Conservation (phyloP, 495 filamentous ascomycete genomes). For the Aspergillus steynii region DNA sequence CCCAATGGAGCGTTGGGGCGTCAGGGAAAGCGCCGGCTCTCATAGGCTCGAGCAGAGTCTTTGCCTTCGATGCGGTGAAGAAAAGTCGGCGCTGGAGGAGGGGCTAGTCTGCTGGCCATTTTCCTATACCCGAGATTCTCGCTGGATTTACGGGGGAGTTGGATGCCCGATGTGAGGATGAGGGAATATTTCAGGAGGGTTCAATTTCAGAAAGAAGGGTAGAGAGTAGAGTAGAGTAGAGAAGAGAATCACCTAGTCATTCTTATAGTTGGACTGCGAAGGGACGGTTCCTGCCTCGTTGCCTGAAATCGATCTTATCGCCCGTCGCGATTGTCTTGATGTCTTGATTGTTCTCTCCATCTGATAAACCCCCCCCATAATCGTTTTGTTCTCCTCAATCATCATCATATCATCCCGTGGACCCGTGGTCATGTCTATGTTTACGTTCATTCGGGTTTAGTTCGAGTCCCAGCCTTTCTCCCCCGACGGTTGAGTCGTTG, state of each 20-base stretch:
- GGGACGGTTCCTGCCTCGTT: neutral
- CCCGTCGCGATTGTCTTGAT: neutral
- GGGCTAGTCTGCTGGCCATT: neutral
- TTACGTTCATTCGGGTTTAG: no score
- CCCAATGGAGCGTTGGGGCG: constrained; percentile 2
- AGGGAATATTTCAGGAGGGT: no score
- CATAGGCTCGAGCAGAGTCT: constrained; percentile 22
- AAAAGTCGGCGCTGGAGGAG: constrained; percentile 11
- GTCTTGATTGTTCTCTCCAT: no score
- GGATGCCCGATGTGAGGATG: constrained; percentile 6
- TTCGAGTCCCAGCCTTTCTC: neutral
- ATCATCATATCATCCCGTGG: neutral
- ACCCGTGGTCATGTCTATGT: no score
- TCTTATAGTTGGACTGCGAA: neutral
- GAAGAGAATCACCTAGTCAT: neutral
- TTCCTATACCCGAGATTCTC: constrained; percentile 15
- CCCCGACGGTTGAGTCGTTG: neutral
- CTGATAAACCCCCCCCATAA: neutral
- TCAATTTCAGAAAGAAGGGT: no score
- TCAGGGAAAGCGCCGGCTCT: constrained; percentile 3
- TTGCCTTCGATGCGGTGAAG: constrained; percentile 37
- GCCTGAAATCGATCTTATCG: neutral
- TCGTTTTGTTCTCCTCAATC: constrained; percentile 7
- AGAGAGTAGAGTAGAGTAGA: neutral
- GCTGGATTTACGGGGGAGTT: constrained; percentile 11